These are phyloP conservation scores for Fusarium proliferatum DNA, from an alignment of 2,329 filamentous ascomycete genomes.

Conservation along the genomic window DNA sequence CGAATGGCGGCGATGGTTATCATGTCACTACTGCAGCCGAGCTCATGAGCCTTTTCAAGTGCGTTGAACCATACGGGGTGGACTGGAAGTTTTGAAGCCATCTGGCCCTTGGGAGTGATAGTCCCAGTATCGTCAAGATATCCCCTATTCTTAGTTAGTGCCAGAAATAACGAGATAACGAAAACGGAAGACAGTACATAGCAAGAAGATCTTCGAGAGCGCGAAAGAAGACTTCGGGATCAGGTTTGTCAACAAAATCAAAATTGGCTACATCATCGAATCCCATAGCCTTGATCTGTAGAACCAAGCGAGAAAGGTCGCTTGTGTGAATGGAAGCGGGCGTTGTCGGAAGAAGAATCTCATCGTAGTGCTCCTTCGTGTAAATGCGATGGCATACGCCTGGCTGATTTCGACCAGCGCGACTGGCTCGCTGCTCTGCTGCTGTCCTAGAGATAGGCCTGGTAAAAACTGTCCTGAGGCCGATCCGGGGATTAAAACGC, in stretches of 20 bases:
- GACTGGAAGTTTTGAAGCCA: background rate
- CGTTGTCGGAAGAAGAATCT: conserved; percentile 93
- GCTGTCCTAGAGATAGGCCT: conserved; percentile 96
- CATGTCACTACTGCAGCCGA: background rate
- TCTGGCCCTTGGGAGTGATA: background rate
- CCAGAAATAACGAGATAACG: background rate
- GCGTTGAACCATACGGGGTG: conserved; percentile 8
- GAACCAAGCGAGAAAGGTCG: conserved; percentile 89
- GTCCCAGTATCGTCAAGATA: background rate
- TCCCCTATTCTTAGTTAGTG: background rate
- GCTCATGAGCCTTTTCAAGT: background rate
- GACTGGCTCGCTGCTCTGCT: conserved; percentile 90
- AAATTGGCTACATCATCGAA: conserved; percentile 97
- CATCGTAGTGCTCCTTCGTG: conserved; percentile 88
- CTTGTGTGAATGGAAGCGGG: conserved; percentile 96
- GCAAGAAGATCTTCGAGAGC: conserved; percentile 77
- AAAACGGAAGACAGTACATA: background rate
- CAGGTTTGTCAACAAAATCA: conserved; percentile 96
- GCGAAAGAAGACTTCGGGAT: conserved; percentile 92
- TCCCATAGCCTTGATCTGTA: conserved; percentile 98
- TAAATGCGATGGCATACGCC: conserved; percentile 96
- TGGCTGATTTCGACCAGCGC: conserved; percentile 91
- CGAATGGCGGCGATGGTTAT: background rate
- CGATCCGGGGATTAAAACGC: background rate
- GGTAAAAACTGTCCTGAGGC: conserved; percentile 79